A percentile compares a stretch with the other conserved stretches of the same genome.
These are phyloP conservation scores for Excoecaria cochinchinensis DNA, from an alignment of 345 rosid genomes.

Conservation along the genomic window DNA sequence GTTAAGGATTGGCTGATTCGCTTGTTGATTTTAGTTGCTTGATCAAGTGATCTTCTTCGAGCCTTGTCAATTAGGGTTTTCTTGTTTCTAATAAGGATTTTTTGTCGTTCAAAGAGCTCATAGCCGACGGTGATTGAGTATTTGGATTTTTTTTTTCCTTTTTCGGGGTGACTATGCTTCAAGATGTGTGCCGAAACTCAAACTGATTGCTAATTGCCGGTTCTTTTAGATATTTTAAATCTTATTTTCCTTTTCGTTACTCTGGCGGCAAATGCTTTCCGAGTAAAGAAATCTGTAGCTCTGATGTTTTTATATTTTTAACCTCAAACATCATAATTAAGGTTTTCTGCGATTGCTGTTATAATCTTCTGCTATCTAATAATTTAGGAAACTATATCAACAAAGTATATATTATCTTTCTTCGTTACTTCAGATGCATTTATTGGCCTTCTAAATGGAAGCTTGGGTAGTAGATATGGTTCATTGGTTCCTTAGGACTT, in stretches of 20 bases:
- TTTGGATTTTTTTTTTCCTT: neutral
- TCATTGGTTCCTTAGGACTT: neutral
- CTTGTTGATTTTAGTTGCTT: conserved; percentile 10
- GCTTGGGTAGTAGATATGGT: neutral
- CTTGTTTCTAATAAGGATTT: neutral
- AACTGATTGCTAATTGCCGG: neutral
- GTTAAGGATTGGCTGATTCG: conserved; percentile 26
- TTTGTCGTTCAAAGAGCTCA: neutral
- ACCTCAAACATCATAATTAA: neutral
- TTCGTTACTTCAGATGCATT: neutral
- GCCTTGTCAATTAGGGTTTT: conserved; percentile 11
- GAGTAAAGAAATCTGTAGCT: neutral
- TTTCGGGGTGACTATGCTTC: neutral
- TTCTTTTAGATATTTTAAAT: neutral
- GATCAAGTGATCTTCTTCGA: conserved; percentile 17
- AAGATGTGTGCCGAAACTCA: neutral
- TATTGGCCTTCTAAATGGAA: conserved; percentile 9
- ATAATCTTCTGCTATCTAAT: neutral
- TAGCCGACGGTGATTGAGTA: conserved; percentile 20
- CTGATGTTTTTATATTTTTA: neutral
- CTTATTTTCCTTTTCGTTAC: neutral
- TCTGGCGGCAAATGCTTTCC: neutral
- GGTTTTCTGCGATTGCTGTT: neutral
- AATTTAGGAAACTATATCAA: neutral
- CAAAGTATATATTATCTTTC: neutral